A percentile compares a stretch with the other conserved stretches of the same genome.
Conservation (phyloP, 257 asterid species). For the Solanum ossicruentum region DNA sequence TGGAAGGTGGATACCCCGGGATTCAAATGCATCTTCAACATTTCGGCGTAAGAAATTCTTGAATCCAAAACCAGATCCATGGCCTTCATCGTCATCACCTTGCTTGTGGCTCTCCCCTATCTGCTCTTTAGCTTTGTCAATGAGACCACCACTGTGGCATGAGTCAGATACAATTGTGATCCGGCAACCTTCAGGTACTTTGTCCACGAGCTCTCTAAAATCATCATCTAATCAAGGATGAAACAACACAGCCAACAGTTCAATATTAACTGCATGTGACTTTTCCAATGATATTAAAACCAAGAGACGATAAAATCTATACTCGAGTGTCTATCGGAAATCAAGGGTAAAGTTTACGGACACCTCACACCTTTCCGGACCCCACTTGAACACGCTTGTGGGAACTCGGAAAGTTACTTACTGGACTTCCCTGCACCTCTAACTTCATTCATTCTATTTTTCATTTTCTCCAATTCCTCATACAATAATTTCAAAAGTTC, state of each 20-base stretch:
- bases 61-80: conserved; percentile 47
- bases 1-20: conserved; percentile 62
- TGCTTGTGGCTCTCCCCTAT: conserved; percentile 69
- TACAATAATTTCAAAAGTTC: not conserved
- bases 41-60: conserved; percentile 46
- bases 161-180: conserved; percentile 91
- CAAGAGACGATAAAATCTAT: not conserved
- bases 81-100: conserved; percentile 11
- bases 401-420: not conserved
- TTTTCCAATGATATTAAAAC: not conserved
- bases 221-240: conserved; percentile 57
- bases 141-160: conserved; percentile 93
- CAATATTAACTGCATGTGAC: not conserved
- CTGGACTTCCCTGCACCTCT: not conserved
- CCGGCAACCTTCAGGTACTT: conserved; percentile 73
- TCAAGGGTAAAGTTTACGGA: not conserved
- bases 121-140: conserved; percentile 88
- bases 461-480: not conserved
- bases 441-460: not conserved
- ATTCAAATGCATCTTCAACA: conserved; percentile 57
- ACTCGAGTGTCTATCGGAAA: not conserved
- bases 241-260: not conserved
- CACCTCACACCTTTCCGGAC: not conserved
- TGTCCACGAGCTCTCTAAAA: conserved; percentile 84
- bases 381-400: not conserved